Percentiles rank a stretch among this genome's conserved stretches.
Evolutionary conservation across 1,139 yeast genomes (phyloP).

Genomic region (Saccharomyces uvarum): DNA sequence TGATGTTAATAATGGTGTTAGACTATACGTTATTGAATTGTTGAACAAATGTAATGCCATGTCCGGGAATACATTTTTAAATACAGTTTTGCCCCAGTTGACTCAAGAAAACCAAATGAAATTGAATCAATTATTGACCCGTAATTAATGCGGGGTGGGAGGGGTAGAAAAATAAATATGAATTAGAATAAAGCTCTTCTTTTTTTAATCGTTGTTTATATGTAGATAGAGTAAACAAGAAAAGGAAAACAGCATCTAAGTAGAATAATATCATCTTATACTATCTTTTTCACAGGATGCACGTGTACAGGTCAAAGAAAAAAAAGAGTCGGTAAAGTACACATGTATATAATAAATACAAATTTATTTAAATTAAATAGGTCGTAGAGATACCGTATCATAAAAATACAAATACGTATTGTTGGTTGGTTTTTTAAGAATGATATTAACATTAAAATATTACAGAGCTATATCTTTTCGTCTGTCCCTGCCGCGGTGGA

Average conservation of each 20-base stretch:
- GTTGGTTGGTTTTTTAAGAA: background rate
- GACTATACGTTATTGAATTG: slow-evolving; percentile 33
- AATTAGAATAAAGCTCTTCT: background rate
- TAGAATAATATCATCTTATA: background rate
- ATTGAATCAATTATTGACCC: slow-evolving; percentile 27
- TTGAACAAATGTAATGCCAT: slow-evolving; percentile 28
- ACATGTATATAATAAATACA: background rate
- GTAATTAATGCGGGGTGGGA: slow-evolving; percentile 26
- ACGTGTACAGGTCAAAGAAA: background rate
- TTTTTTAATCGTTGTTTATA: background rate
- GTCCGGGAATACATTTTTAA: slow-evolving; percentile 24
- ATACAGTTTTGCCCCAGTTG: slow-evolving; percentile 32
- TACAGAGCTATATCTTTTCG: background rate
- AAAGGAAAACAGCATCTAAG: background rate
- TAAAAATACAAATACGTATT: background rate
- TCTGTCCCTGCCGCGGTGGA: background rate
- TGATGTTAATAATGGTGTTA: slow-evolving; percentile 34
- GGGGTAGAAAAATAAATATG: background rate
- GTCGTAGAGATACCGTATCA: background rate
- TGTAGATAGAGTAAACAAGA: background rate
- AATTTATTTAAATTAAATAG: background rate
- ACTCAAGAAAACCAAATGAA: slow-evolving; percentile 35
- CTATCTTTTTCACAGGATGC: background rate
- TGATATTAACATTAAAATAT: background rate
- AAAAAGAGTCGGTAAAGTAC: background rate